Evolutionary conservation across 2,329 filamentous ascomycete genomes (phyloP).

Genomic region (Alternaria novae-zelandiae): DNA sequence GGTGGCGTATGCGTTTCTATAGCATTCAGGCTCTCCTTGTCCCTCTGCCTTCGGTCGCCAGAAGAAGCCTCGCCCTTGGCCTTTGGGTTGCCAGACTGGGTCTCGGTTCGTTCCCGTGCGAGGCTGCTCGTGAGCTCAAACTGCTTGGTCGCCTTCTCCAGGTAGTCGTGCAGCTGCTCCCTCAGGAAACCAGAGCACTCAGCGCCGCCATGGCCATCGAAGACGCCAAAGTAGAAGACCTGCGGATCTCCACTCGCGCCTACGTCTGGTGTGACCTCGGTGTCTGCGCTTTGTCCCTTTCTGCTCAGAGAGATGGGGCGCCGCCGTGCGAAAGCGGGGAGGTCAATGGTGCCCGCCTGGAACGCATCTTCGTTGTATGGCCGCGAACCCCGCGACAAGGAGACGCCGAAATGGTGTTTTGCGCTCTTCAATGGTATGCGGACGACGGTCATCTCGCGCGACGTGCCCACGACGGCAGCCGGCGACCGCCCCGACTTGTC

Average conservation of each 20-base stretch:
- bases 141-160: slow-evolving; percentile 78
- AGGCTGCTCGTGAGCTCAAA: slow-evolving; percentile 83
- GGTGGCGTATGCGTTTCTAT: slow-evolving; percentile 57
- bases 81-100: slow-evolving; percentile 36
- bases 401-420: slow-evolving; percentile 93
- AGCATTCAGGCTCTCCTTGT: slow-evolving; percentile 49
- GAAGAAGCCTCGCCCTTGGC: slow-evolving; percentile 24
- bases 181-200: slow-evolving; percentile 88
- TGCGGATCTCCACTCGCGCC: slow-evolving; percentile 88
- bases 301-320: slow-evolving; percentile 69
- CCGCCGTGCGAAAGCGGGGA: slow-evolving; percentile 90
- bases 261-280: slow-evolving; percentile 72
- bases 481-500: slow-evolving; percentile 46
- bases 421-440: slow-evolving; percentile 91
- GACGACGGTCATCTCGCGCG: slow-evolving; percentile 85
- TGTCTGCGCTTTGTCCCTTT: slow-evolving; percentile 40
- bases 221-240: slow-evolving; percentile 96
- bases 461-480: slow-evolving; percentile 45
- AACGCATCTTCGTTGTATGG: slow-evolving; percentile 93
- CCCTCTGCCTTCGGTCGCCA: slow-evolving; percentile 37
- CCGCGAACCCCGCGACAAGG: slow-evolving; percentile 78
- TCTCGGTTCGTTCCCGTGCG: slow-evolving; percentile 34
- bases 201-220: slow-evolving; percentile 91
- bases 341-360: slow-evolving; percentile 90
- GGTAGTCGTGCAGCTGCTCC: slow-evolving; percentile 84